phyloP scores from a whole-genome alignment of 305 asterid species.

The Rubia balearica region DNA sequence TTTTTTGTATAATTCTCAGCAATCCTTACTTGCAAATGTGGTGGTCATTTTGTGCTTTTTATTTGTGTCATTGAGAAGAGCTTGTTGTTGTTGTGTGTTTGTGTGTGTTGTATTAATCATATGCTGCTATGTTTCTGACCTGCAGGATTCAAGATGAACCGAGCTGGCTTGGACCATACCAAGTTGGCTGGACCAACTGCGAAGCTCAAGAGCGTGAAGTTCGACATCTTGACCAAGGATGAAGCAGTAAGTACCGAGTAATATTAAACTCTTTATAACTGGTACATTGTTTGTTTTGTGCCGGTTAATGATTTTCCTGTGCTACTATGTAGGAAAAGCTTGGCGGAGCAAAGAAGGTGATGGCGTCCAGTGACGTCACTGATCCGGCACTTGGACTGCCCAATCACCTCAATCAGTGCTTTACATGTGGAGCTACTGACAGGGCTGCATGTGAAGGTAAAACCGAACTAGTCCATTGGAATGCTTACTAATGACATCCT shows the following conservation, averaged over 20 bases:
- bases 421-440: slow-evolving; percentile 68
- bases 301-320: slow-evolving; percentile 9
- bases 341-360: slow-evolving; percentile 46
- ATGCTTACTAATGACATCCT: slow-evolving; percentile 21
- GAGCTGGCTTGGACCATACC: slow-evolving; percentile 3
- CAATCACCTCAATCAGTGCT: slow-evolving; percentile 45
- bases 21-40: neutral
- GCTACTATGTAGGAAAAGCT: slow-evolving; percentile 43
- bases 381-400: slow-evolving; percentile 86
- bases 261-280: neutral
- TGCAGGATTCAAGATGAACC: slow-evolving; percentile 8
- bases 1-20: neutral
- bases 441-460: slow-evolving; percentile 82
- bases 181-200: neutral
- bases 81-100: neutral
- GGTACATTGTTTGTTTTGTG: neutral
- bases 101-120: neutral
- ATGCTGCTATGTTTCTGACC: neutral
- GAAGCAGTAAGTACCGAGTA: slow-evolving; percentile 19
- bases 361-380: slow-evolving; percentile 59
- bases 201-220: slow-evolving; percentile 14
- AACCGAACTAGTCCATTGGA: slow-evolving; percentile 13
- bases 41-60: neutral
- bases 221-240: slow-evolving; percentile 14
- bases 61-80: neutral